Evolutionary conservation across 352 stramenopile species (phyloP), one percentile per base, ranked within the genome.

Genomic region (Globisporangium polare): DNA sequence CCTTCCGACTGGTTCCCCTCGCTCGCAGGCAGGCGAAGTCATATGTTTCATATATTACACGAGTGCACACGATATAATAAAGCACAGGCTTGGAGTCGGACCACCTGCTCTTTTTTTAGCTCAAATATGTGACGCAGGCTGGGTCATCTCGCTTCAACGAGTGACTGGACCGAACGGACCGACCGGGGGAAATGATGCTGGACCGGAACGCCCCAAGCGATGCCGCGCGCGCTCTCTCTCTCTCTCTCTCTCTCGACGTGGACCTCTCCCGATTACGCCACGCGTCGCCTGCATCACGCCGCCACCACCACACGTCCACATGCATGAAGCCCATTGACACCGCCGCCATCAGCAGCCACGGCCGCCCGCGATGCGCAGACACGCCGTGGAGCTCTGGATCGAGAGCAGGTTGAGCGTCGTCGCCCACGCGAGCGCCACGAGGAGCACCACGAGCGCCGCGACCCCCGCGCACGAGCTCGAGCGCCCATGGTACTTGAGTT

Each of bases 331-430:
- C n/a, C n/a, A n/a, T n/a, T n/a, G n/a, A n/a, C n/a, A n/a, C n/a
- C n/a, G n/a, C n/a, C n/a, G n/a, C 20, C 18, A 24, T 72, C 49
- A 75, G 62, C 78, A 89, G 2, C 80, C 78, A 39, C 62, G 68
- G 10, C 82, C 82, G 18, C 82, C 82, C 9, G 74, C 80, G 47
- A 91, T 86, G 29, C 73, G 71, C 41, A 89, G 70, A 59, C 82
- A 91, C 24, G 74, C 68, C 18, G 82, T 89, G 43, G 76, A 82
- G 62, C 62, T 80, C 41, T 86, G 71, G 53, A 90, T 88, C 22
- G 77, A 73, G 13, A 90, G 70, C 42, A 88, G 58, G 60, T 88
- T 88, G 62, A 84, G 65, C 13, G 66, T 75, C 47, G 80, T 86
- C 31, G 77, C 68, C 74, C 78, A 91, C 9, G 54, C 59, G 35